Percentiles rank a stretch among this genome's conserved stretches.
These are phyloP conservation scores for Neostapfia colusana DNA, from an alignment of 176 grass and related monocot species.

Conservation along the genomic window DNA sequence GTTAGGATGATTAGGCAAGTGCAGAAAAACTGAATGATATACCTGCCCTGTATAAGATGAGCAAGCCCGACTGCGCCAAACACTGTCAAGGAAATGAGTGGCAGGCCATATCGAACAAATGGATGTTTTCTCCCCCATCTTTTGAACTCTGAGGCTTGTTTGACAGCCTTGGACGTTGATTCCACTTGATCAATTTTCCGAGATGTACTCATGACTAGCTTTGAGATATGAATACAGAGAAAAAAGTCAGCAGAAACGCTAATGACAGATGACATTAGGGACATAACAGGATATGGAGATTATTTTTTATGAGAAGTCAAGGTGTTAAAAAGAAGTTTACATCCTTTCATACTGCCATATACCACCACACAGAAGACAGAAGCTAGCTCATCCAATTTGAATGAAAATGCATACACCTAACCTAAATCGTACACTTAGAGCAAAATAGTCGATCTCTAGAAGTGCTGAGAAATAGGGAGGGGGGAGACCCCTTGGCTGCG, in stretches of 20 bases:
- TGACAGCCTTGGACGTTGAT: constrained; percentile 41
- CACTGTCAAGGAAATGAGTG: constrained; percentile 91
- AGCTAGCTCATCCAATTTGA: neutral
- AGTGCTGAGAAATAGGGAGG: no score
- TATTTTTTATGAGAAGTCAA: neutral
- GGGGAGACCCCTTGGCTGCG: no score
- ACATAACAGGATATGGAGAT: neutral
- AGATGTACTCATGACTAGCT: constrained; percentile 35
- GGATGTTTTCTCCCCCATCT: constrained; percentile 69
- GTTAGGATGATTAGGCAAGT: neutral
- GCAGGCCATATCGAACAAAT: constrained; percentile 75
- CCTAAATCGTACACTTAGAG: neutral
- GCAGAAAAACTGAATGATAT: constrained; percentile 30
- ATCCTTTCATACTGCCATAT: neutral
- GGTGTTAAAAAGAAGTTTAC: neutral
- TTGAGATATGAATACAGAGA: neutral
- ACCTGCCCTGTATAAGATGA: constrained; percentile 90
- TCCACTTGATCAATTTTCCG: constrained; percentile 41
- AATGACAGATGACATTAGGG: neutral
- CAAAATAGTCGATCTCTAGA: no score
- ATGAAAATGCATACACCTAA: neutral
- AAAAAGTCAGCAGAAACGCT: neutral
- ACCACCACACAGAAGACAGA: neutral
- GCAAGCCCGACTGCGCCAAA: constrained; percentile 74
- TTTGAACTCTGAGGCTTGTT: constrained; percentile 68